A percentile compares a stretch with the other conserved stretches of the same genome.
phyloP scores from a whole-genome alignment of 2,329 filamentous ascomycete genomes.

The Malbranchea cinnamomea region DNA sequence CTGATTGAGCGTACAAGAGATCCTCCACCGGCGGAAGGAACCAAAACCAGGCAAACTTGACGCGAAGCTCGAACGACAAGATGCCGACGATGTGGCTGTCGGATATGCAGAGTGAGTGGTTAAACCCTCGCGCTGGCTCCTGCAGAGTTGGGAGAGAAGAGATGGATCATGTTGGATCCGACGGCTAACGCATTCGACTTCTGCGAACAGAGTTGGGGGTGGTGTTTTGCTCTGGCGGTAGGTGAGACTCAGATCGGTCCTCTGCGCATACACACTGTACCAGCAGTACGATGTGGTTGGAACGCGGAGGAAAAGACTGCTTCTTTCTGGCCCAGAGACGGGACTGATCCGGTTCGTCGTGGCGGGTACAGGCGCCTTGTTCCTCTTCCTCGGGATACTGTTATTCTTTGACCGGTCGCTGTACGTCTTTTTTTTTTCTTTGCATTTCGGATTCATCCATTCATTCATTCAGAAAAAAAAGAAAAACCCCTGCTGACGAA shows the following conservation, averaged over 20 bases:
- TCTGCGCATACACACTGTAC: too few relatives aligned
- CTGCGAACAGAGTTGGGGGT: slow-evolving; percentile 68
- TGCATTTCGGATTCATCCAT: slow-evolving; percentile 3
- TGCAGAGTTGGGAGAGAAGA: not conserved
- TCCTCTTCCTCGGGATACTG: slow-evolving; percentile 84
- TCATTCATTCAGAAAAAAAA: not conserved
- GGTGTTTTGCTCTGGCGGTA: slow-evolving; percentile 95
- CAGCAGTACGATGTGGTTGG: too few relatives aligned
- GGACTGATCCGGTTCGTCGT: too few relatives aligned
- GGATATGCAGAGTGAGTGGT: slow-evolving; percentile 73
- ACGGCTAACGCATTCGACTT: slow-evolving; percentile 12
- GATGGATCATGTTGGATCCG: not conserved
- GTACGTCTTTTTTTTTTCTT: slow-evolving; percentile 35
- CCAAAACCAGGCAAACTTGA: too few relatives aligned
- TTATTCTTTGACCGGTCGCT: slow-evolving; percentile 97
- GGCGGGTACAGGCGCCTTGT: slow-evolving; percentile 59
- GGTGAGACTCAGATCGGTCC: slow-evolving; percentile 32
- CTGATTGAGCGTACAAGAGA: too few relatives aligned
- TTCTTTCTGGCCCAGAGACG: too few relatives aligned
- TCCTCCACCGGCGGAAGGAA: too few relatives aligned
- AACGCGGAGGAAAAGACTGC: too few relatives aligned
- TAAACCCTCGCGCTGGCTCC: not conserved
- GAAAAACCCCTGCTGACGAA: slow-evolving; percentile 3
- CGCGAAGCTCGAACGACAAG: slow-evolving; percentile 17
- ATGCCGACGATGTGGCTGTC: slow-evolving; percentile 94